Conservation (phyloP, 768 basidiomycete species). For the Trametes cingulata region DNA sequence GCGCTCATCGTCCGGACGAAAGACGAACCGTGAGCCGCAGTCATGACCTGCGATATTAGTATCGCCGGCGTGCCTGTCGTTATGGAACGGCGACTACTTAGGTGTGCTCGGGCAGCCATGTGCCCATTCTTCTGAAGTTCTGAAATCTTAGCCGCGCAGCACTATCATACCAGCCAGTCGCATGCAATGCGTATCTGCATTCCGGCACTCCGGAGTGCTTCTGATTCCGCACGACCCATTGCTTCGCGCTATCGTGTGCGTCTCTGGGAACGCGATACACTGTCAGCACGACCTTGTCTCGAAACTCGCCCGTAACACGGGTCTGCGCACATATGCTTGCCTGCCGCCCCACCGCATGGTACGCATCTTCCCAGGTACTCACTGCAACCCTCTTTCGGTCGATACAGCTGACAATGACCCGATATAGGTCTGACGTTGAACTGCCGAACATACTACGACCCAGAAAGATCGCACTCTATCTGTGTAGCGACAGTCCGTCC, state of each 20-base stretch:
- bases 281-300: background rate
- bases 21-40: background rate
- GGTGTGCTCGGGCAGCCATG: constrained; percentile 42
- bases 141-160: background rate
- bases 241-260: constrained; percentile 13
- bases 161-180: background rate
- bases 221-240: background rate
- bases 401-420: constrained; percentile 10
- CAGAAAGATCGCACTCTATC: constrained; percentile 3
- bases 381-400: background rate
- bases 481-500: background rate
- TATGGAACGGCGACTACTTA: background rate
- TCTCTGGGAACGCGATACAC: constrained; percentile 1
- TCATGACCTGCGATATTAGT: background rate
- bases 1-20: background rate
- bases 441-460: constrained; percentile 15
- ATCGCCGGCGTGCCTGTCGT: background rate
- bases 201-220: constrained; percentile 4
- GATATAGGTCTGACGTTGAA: constrained; percentile 4
- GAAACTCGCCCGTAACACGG: background rate
- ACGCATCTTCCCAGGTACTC: constrained; percentile 3
- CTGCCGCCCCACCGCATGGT: constrained; percentile 12
- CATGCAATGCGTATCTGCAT: constrained; percentile 10
- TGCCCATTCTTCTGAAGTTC: constrained; percentile 6
- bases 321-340: constrained; percentile 11